phyloP scores from a whole-genome alignment of 2,329 filamentous ascomycete species.

The Huntiella abstrusa region DNA sequence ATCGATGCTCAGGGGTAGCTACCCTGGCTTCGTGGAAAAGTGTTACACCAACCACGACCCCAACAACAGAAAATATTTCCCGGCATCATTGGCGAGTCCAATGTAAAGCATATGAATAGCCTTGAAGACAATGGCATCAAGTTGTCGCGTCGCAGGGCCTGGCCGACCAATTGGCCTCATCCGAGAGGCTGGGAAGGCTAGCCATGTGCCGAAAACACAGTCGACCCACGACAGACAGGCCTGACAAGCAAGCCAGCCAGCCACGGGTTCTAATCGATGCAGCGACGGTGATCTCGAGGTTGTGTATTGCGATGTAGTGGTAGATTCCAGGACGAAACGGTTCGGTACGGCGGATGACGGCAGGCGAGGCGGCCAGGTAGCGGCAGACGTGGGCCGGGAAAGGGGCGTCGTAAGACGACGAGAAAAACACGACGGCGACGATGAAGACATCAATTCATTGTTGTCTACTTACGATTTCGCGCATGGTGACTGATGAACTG shows the following conservation, averaged over 20 bases:
- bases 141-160: background rate
- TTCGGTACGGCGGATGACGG: too few species aligned
- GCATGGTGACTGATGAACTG: constrained; percentile 32
- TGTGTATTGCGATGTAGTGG: too few species aligned
- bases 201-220: too few species aligned
- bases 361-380: too few species aligned
- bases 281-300: too few species aligned
- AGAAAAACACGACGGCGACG: background rate
- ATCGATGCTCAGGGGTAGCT: constrained; percentile 5
- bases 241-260: too few species aligned
- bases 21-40: background rate
- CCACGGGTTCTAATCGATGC: too few species aligned
- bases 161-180: constrained; percentile 6
- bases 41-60: background rate
- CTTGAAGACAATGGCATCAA: background rate
- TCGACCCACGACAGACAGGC: too few species aligned
- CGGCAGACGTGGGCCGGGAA: background rate
- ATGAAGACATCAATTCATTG: constrained; percentile 3
- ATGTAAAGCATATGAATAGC: background rate
- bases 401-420: constrained; percentile 8
- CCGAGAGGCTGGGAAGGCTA: background rate
- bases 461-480: constrained; percentile 44
- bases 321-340: too few species aligned
- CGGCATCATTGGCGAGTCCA: background rate
- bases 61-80: background rate